These are phyloP conservation scores for Lyophyllum atratum DNA, from an alignment of 768 basidiomycete species.

Conservation along the genomic window DNA sequence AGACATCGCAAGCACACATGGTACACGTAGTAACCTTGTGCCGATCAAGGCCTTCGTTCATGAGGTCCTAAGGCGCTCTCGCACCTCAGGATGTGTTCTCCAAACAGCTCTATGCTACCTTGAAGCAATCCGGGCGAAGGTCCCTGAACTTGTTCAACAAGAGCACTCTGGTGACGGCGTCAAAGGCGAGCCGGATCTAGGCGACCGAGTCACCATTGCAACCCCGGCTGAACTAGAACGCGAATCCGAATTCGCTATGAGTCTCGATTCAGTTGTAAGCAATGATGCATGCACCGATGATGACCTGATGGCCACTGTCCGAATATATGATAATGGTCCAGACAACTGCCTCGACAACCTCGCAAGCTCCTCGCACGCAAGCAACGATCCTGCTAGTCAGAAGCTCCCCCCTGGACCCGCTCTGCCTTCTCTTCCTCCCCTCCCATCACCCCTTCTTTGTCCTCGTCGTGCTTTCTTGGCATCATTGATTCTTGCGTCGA, in stretches of 20 bases:
- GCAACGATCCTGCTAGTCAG: too few species aligned
- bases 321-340: constrained; percentile 32
- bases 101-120: constrained; percentile 89
- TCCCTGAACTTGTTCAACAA: constrained; percentile 60
- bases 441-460: constrained; percentile 84
- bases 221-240: constrained; percentile 44
- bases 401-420: constrained; percentile 7
- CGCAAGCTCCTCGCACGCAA: constrained; percentile 4
- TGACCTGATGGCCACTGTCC: constrained; percentile 42
- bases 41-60: constrained; percentile 82
- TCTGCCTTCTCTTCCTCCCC: constrained; percentile 31
- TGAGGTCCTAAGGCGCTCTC: constrained; percentile 84
- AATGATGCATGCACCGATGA: constrained; percentile 22
- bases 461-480: constrained; percentile 89
- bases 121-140: constrained; percentile 73
- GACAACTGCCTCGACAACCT: constrained; percentile 22
- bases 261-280: constrained; percentile 16
- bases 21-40: constrained; percentile 41
- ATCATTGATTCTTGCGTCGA: constrained; percentile 84
- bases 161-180: constrained; percentile 49
- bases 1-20: constrained; percentile 14
- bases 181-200: constrained; percentile 41
- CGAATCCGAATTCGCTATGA: constrained; percentile 35
- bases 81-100: constrained; percentile 80
- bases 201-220: constrained; percentile 42